Percentiles rank a stretch among this genome's conserved stretches.
These are phyloP conservation scores for Omphalotus olearius DNA, from an alignment of 1,284 basidiomycete species.

Conservation along the genomic window DNA sequence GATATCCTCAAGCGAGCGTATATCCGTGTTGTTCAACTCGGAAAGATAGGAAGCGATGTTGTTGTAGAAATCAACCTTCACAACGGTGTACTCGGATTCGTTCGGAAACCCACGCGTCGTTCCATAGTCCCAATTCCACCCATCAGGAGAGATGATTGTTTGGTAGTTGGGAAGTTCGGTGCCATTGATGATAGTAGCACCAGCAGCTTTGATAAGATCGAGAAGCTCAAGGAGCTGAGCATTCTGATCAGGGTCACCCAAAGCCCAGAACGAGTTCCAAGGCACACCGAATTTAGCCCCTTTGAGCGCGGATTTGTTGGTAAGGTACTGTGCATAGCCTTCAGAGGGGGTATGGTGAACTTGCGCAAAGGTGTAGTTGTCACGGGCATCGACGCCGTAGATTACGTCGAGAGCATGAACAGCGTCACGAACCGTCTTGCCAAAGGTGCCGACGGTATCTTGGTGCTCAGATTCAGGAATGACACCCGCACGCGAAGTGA, in stretches of 20 bases:
- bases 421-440: slow-evolving; percentile 42
- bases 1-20: slow-evolving; percentile 30
- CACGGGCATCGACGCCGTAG: slow-evolving; percentile 39
- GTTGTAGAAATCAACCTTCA: slow-evolving; percentile 21
- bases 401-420: slow-evolving; percentile 39
- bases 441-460: slow-evolving; percentile 47
- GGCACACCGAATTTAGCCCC: slow-evolving; percentile 21
- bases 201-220: neutral
- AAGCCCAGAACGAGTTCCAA: slow-evolving; percentile 15
- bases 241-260: slow-evolving; percentile 15
- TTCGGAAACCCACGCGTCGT: slow-evolving; percentile 8
- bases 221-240: slow-evolving; percentile 13
- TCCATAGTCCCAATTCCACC: slow-evolving; percentile 17
- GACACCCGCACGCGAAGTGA: slow-evolving; percentile 47
- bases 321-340: slow-evolving; percentile 20
- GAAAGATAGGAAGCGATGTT: slow-evolving; percentile 17
- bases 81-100: slow-evolving; percentile 15
- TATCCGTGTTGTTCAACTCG: slow-evolving; percentile 17
- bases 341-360: slow-evolving; percentile 36
- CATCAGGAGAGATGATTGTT: slow-evolving; percentile 15
- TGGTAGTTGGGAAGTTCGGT: neutral
- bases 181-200: neutral
- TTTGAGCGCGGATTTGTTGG: slow-evolving; percentile 16
- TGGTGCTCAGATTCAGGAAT: slow-evolving; percentile 47
- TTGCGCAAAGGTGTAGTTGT: slow-evolving; percentile 40